Evolutionary conservation across 495 filamentous ascomycete genomes (phyloP).

Genomic region (Penicillium macrosclerotiorum): DNA sequence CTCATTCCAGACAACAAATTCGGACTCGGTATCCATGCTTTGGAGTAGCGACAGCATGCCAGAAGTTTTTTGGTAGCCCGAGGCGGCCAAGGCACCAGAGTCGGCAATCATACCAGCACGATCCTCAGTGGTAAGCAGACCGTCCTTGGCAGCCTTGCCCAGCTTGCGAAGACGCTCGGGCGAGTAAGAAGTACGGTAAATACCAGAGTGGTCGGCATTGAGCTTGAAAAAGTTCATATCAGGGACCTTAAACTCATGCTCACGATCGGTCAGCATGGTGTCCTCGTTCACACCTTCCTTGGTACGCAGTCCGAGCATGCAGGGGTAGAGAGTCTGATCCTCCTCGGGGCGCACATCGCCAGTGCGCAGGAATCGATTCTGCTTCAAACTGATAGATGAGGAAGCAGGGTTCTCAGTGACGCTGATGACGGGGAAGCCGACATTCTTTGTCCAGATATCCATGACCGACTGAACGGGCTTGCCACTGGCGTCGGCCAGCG

Average conservation of each 20-base stretch:
- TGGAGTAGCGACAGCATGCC: constrained; percentile 82
- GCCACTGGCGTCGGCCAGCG: constrained; percentile 84
- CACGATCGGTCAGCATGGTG: constrained; percentile 66
- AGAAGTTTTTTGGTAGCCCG: constrained; percentile 91
- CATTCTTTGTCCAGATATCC: constrained; percentile 68
- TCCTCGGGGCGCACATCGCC: constrained; percentile 66
- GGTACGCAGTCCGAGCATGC: constrained; percentile 59
- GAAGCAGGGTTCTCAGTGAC: constrained; percentile 52
- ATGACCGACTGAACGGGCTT: constrained; percentile 78
- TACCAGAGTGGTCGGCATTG: constrained; percentile 64
- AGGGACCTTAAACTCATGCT: constrained; percentile 66
- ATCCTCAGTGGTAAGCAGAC: constrained; percentile 87
- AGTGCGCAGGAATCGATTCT: constrained; percentile 67
- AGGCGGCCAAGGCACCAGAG: constrained; percentile 83
- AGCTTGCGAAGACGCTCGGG: constrained; percentile 61
- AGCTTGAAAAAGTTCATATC: constrained; percentile 66
- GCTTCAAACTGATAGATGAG: constrained; percentile 55
- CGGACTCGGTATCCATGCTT: constrained; percentile 76
- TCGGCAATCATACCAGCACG: constrained; percentile 95
- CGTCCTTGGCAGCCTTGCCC: constrained; percentile 74
- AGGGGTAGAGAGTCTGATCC: constrained; percentile 68
- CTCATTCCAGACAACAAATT: constrained; percentile 95
- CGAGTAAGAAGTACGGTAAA: constrained; percentile 64
- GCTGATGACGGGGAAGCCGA: constrained; percentile 64
- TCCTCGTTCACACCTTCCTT: constrained; percentile 57